Evolutionary conservation across 768 basidiomycete genomes (phyloP).

Genomic region (Suillus cothurnatus): DNA sequence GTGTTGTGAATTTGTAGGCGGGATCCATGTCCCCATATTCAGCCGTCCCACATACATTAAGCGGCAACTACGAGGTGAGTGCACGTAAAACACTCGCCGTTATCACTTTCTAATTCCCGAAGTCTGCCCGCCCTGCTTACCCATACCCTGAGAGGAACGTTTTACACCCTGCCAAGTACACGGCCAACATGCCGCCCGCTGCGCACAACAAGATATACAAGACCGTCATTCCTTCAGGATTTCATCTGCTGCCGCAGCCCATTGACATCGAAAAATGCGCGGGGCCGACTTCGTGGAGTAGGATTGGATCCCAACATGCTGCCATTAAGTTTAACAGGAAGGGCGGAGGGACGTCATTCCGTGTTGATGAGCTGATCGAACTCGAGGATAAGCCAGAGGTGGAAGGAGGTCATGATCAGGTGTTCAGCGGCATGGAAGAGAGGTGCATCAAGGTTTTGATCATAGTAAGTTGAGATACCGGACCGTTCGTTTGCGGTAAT

Average conservation of each 20-base stretch:
- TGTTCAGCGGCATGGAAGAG: slow-evolving; percentile 24
- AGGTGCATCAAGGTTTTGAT: slow-evolving; percentile 39
- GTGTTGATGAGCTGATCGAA: slow-evolving; percentile 24
- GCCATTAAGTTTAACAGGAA: slow-evolving; percentile 35
- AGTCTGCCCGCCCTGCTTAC: slow-evolving; percentile 21
- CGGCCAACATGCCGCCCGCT: slow-evolving; percentile 9
- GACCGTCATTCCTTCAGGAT: slow-evolving; percentile 24
- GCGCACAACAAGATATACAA: slow-evolving; percentile 11
- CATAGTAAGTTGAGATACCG: slow-evolving; percentile 27
- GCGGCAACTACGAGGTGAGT: slow-evolving; percentile 14
- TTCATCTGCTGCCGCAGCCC: slow-evolving; percentile 17
- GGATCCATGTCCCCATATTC: slow-evolving; percentile 23
- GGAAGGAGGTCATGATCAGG: slow-evolving; percentile 19
- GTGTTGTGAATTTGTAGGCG: neutral
- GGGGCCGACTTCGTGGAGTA: neutral
- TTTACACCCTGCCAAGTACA: slow-evolving; percentile 25
- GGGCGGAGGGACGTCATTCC: slow-evolving; percentile 28
- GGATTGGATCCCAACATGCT: slow-evolving; percentile 18
- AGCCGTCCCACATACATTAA: slow-evolving; percentile 25
- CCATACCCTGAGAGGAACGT: slow-evolving; percentile 34
- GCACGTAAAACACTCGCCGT: neutral
- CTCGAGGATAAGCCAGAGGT: slow-evolving; percentile 29
- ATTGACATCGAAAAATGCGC: slow-evolving; percentile 15
- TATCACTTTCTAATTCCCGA: slow-evolving; percentile 12
- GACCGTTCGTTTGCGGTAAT: neutral